Conservation (phyloP, 768 basidiomycete genomes). For the Agaricus bisporus region DNA sequence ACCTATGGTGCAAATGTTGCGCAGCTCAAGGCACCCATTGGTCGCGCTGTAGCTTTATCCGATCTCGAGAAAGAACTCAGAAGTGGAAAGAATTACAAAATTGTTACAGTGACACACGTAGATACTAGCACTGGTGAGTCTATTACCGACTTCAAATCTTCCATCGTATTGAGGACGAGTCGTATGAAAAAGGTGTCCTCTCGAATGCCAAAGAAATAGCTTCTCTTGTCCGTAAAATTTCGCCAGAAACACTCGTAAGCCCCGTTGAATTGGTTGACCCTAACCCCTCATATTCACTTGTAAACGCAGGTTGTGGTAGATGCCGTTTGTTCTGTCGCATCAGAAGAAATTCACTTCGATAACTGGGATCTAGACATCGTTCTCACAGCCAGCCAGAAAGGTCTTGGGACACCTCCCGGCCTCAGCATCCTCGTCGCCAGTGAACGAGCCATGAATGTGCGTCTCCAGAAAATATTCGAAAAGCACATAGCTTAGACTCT, state of each 20-base stretch:
- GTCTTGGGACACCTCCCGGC: constrained; percentile 90
- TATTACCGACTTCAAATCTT: neutral
- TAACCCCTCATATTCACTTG: neutral
- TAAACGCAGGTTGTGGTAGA: constrained; percentile 67
- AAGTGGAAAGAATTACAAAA: constrained; percentile 75
- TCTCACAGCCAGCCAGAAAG: constrained; percentile 84
- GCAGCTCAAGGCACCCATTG: constrained; percentile 78
- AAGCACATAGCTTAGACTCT: neutral
- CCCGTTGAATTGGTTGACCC: constrained; percentile 6
- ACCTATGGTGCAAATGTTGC: constrained; percentile 87
- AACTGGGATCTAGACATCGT: constrained; percentile 91
- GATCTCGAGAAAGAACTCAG: constrained; percentile 40
- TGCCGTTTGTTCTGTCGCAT: constrained; percentile 94
- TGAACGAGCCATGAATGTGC: constrained; percentile 70
- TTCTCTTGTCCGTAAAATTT: constrained; percentile 63
- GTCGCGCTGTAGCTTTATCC: constrained; percentile 57
- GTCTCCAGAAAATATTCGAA: neutral
- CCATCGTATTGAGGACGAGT: neutral
- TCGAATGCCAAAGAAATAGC: constrained; percentile 77
- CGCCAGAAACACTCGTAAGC: constrained; percentile 79
- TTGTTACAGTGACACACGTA: constrained; percentile 92
- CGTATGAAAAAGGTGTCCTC: constrained; percentile 55
- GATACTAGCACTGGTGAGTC: constrained; percentile 78
- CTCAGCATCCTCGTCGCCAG: constrained; percentile 83
- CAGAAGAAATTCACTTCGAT: constrained; percentile 93